Evolutionary conservation across 2,329 filamentous ascomycete genomes (phyloP), one percentile per base, ranked within the genome.

Genomic region (Aspergillus sp.): DNA sequence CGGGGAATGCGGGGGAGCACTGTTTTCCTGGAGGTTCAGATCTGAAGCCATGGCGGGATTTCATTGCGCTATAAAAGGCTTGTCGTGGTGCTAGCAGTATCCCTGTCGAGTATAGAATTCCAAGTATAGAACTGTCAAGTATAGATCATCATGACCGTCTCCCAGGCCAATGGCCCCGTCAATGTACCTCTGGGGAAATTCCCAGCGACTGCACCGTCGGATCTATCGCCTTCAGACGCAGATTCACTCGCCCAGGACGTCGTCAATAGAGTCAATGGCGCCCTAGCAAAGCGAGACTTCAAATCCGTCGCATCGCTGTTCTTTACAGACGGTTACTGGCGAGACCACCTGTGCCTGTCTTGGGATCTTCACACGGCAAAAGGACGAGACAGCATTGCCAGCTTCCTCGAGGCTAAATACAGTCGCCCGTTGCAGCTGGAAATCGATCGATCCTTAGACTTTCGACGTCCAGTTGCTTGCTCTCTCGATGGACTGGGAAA

Each of bases 281-380:
- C 70, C 1, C 64, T 82, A 2, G 57, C 67, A 1, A 66, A 69
- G 9, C 65, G 69, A 7, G 71, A 80, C 47, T 66, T 69, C 27
- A 58, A 66, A 2, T 66, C 70, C 0, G 53, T 79, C 11, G 70
- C 74, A 0, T 59, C 70, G 3, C 74, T 85, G 0, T 85, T 85
- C 62, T 62, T 80, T 3, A 70, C 79, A 12, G 77, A 80, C 37
- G 75, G 80, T 19, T 85, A 81, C 66, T 87, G 83, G 83, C 75
- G 84, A 41, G 85, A 87, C 64, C 81, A 86, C 52, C 76, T 87
- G 2, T 80, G 75, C 5, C 65, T 86, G 8, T 80, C 82, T 0
- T 86, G 83, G 79, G 78, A 83, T 34, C 75, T 85, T 22, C 80
- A 77, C 33, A 86, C 84, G 0, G 64, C 82, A 15, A 79, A 81